Base-by-base conservation (phyloP, 352 stramenopile genomes). In the Albugo candida region DNA sequence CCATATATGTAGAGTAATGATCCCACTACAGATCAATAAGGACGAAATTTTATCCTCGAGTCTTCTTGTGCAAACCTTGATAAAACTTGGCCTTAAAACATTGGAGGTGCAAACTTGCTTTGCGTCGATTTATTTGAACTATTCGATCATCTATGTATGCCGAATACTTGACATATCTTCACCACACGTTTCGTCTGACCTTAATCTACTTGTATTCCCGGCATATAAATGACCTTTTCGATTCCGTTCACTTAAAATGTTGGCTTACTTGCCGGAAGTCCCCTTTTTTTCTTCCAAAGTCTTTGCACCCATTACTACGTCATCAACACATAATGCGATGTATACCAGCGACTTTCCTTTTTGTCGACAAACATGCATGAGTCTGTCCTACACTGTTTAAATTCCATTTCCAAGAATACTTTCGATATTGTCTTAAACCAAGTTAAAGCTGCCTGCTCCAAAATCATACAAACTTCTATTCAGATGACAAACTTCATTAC, bases 361-460 rank as follows among this genome's bases (percentile, higher is more conserved):
- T 0, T 24, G 44, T 8, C 38, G 55, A 66, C 1, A 49, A 13
- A 50, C 52, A 27, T 35, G 20, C 16, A 54, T 2, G 20, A 65
- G 55, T 1, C 54, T 44, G 5, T 3, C 0, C 31, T 56, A 31
- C 24, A 31, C 3, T 31, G 24, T 31, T 31, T 3, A 8, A 31
- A 31, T 8, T 8, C 8, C 24, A 31, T 31, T 31, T 8, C 24
- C 3, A 31, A 31, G 8, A 31, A 31, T 8, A 31, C 24, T 31
- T 31, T 31, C 8, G 3, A 31, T 31, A 31, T 10, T 31, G 24
- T 31, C 42, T 17, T 63, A 54, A 0, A 37, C 61, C 38, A 54
- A 55, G 24, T 63, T 49, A 51, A 49, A 10, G 52, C 54, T 13
- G 56, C 54, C 41, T 64, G 55, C 16, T 31, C 59, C 0, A 61